phyloP scores from a whole-genome alignment of 73 alveolate genomes.

The Blepharisma japonicum region DNA sequence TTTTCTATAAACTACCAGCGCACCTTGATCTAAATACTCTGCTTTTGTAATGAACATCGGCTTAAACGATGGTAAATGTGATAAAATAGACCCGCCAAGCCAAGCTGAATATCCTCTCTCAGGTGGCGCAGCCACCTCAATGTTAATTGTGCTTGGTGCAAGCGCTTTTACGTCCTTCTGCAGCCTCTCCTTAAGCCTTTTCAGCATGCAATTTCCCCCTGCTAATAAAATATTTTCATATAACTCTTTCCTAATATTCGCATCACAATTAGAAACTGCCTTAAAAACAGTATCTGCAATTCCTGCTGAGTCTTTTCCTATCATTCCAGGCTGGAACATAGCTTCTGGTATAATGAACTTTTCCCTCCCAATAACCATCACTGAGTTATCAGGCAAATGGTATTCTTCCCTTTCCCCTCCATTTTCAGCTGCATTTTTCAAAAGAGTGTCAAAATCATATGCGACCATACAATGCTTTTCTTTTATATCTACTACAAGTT shows the following conservation, averaged over 20 bases:
- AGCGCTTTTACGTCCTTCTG: slow-evolving; percentile 67
- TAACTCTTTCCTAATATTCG: slow-evolving; percentile 70
- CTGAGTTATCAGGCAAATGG: slow-evolving; percentile 85
- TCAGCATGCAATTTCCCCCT: slow-evolving; percentile 91
- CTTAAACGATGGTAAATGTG: slow-evolving; percentile 67
- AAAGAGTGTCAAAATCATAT: slow-evolving; percentile 83
- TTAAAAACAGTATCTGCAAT: slow-evolving; percentile 81
- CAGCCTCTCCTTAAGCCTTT: slow-evolving; percentile 84
- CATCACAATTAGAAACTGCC: slow-evolving; percentile 80
- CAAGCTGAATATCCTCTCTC: slow-evolving; percentile 73
- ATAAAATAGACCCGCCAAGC: slow-evolving; percentile 84
- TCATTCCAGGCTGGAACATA: slow-evolving; percentile 56
- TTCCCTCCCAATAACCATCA: slow-evolving; percentile 49
- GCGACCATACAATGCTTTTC: slow-evolving; percentile 82
- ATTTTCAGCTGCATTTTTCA: slow-evolving; percentile 73
- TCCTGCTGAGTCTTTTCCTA: slow-evolving; percentile 62
- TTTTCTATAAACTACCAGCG: slow-evolving; percentile 70
- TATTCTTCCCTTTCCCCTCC: slow-evolving; percentile 49
- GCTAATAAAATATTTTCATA: slow-evolving; percentile 81
- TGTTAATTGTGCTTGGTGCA: slow-evolving; percentile 78
- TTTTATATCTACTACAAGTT: slow-evolving; percentile 66
- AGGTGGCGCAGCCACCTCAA: slow-evolving; percentile 85
- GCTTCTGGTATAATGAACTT: slow-evolving; percentile 62
- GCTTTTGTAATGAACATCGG: slow-evolving; percentile 81
- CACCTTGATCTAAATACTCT: slow-evolving; percentile 73